Base-by-base conservation (phyloP, 371 early-diverging fungal genomes). In the Rhizopus sp. region DNA sequence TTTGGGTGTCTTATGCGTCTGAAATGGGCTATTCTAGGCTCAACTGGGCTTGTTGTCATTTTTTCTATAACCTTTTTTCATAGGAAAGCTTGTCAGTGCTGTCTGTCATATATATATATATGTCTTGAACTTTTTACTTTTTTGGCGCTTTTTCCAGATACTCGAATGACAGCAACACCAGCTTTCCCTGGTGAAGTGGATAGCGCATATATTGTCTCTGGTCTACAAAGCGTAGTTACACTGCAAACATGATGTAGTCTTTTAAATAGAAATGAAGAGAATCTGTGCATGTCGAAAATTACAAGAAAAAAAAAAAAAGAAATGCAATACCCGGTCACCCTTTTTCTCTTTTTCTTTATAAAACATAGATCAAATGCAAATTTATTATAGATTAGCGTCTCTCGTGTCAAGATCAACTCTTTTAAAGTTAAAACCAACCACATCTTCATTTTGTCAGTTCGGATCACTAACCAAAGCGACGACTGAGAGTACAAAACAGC, bases 121-220 rank as follows among this genome's bases (percentile, higher is more conserved):
- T 32, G 5, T 23, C 7, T 49, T 30, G 55, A 1, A 12, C 30
- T 16, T 7, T 33, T 52, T 75, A 83, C 87, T 50, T 81, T 55
- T 51, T 55, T 67, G 1, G 87, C 86, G 17, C 76, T 68, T 0
- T 79, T 69, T 0, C 93, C 93, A 0, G 92, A 91, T 13, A 91
- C 63, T 23, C 93, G 85, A 37, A 92, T 73, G n/a, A 92, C 81
- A 6, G 91, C 93, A 7, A 92, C 83, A 12, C 90, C 92, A 1
- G 92, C 88, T 62, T 89, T 90, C 12, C 91, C 90, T 2, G 87
- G 88, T 4, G 83, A 84, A 7, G 90, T 81, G 8, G 91, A 89
- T 1, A 91, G 69, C 1, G 93, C 93, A 75, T 77, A 91, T 50
- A 92, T 90, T 3, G 92, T 92, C 23, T 61, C 54, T 3, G 66